Evolutionary conservation across 768 basidiomycete genomes (phyloP), one percentile per base, ranked within the genome.

Genomic region (Boletus rubroflammeus): DNA sequence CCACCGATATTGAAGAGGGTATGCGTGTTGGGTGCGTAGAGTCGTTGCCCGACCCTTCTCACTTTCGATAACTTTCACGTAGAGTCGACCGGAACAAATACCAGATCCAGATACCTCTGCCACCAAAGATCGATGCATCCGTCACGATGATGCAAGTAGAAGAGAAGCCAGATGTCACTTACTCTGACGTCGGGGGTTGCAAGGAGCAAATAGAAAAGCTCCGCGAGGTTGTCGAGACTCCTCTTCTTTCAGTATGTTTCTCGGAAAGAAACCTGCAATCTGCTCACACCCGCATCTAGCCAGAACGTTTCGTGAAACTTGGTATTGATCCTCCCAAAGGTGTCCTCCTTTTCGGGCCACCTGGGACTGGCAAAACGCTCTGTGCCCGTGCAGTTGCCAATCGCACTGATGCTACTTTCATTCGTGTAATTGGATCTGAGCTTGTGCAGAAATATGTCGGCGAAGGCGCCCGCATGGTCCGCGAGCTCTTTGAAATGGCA

Each of bases 141-240:
- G 97, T 99, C 1, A 98, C 97, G 13, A 98, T 98, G 96, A 99
- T 99, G 97, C 93, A 96, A 73, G 96, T 98, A 21, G 96, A 98
- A 70, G 96, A 98, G 75, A 95, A 97, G 70, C 95, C 96, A 0
- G 94, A 97, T 63, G 93, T 98, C 36, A 98, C 96, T 3, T 98
- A 98, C 69, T 94, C 93, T 3, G 97, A 98, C 66, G 82, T 99
- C 51, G 97, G 97, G 57, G 97, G 97, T 5, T 98, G 97, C 75
- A 98, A 98, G 74, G 97, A 98, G 68, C 97, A 98, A 72, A 98
- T 98, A 60, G 97, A 99, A 78, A 98, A 98, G 75, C 80, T 99
- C 42, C 81, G 96, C 40, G 97, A 99, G 74, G 97, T 99, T 21
- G 97, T 99, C 19, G 97, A 98, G 73, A 90, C 92, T 1, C 97